Percentiles rank a stretch among this genome's conserved stretches.
These are phyloP conservation scores for Hyaloperonospora arabidopsidis DNA, from an alignment of 352 stramenopile species.

Conservation along the genomic window DNA sequence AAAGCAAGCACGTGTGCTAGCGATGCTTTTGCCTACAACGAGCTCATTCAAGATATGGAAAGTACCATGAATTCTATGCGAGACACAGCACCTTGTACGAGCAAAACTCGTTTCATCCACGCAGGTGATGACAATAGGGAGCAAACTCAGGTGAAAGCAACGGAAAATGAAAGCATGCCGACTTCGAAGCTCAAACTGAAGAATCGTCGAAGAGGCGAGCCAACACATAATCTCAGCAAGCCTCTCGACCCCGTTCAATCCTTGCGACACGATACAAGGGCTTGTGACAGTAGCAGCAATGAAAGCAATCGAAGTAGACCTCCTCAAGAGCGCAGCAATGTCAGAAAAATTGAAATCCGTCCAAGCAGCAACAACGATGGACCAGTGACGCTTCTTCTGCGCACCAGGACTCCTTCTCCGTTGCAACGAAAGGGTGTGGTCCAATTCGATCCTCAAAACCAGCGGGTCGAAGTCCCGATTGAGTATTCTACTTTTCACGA, in stretches of 20 bases:
- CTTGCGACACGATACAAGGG: conserved; percentile 22
- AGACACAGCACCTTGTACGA: conserved; percentile 9
- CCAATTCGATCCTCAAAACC: conserved; percentile 39
- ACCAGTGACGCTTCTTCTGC: conserved; percentile 12
- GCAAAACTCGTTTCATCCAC: conserved; percentile 13
- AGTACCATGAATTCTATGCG: conserved; percentile 22
- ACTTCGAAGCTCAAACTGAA: conserved; percentile 24
- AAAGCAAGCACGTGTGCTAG: conserved; percentile 46
- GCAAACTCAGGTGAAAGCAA: conserved; percentile 6
- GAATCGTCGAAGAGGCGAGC: conserved; percentile 15
- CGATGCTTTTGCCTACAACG: conserved; percentile 56
- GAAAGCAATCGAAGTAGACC: conserved; percentile 17
- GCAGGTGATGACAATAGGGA: conserved; percentile 9
- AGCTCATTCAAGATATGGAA: conserved; percentile 61
- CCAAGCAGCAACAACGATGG: conserved; percentile 9
- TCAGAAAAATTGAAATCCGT: conserved; percentile 7
- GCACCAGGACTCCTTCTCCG: conserved; percentile 11
- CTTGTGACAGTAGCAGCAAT: conserved; percentile 18
- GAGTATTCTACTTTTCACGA: conserved; percentile 21
- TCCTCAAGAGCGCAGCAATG: conserved; percentile 9
- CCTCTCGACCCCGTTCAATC: conserved; percentile 23
- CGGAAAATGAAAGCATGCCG: conserved; percentile 6
- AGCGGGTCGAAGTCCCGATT: conserved; percentile 14
- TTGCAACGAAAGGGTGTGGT: conserved; percentile 28
- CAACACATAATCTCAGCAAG: conserved; percentile 17